These are phyloP conservation scores for button mushroom (Agaricus bisporus) DNA, from an alignment of 768 basidiomycete species.

Conservation along the genomic window DNA sequence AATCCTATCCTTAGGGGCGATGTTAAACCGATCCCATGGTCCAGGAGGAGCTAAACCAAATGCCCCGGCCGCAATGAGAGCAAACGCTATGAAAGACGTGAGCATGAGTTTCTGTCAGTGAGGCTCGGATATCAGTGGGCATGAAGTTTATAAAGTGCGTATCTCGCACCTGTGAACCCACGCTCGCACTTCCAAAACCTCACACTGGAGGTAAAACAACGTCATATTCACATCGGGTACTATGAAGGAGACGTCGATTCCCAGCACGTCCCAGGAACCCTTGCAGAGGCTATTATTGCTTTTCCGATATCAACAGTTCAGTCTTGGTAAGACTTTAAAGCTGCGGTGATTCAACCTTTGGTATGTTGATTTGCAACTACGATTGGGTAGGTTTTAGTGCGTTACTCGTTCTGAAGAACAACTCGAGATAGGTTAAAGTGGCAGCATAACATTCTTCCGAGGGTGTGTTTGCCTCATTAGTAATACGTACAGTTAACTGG, in stretches of 20 bases:
- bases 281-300: too few species aligned
- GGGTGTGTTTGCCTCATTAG: too few species aligned
- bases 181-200: background rate
- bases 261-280: background rate
- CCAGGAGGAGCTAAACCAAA: background rate
- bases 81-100: background rate
- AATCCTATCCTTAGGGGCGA: background rate
- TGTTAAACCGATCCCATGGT: slow-evolving; percentile 3
- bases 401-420: too few species aligned
- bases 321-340: too few species aligned
- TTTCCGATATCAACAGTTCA: too few species aligned
- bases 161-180: background rate
- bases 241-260: background rate
- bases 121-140: background rate
- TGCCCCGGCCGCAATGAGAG: background rate
- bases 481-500: too few species aligned
- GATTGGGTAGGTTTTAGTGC: too few species aligned
- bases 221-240: background rate
- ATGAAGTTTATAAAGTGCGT: background rate
- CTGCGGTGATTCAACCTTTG: too few species aligned
- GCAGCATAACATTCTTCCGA: too few species aligned
- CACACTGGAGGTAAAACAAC: background rate
- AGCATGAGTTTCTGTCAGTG: background rate
- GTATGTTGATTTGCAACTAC: too few species aligned
- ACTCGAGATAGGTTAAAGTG: too few species aligned